Base-by-base conservation (phyloP, 2,329 filamentous ascomycete species). In the Penicillium capsulatum region DNA sequence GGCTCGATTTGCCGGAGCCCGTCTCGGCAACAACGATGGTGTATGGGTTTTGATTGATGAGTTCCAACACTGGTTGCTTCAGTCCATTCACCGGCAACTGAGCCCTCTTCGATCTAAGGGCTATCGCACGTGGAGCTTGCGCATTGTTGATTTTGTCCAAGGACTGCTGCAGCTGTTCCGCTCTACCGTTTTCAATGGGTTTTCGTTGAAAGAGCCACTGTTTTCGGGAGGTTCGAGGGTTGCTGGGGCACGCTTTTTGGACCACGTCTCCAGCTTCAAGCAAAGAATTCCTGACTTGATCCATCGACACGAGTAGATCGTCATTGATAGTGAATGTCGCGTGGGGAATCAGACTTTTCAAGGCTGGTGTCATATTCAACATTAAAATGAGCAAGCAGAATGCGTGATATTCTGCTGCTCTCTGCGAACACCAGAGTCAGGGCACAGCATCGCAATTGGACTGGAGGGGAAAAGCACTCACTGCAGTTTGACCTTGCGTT, bases 1-100 rank as follows among this genome's bases (percentile, higher is more conserved):
- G 74, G 4, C 71, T 74, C 37, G 59, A 56, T 50, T 74, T 74
- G 14, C 72, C 71, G 31, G 65, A 68, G 2, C 69, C 71, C 28
- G 69, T 70, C 17, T 68, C 65, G 13, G 69, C 71, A 33, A 68
- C 61, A 40, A 75, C 61, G 32, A 75, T 68, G 47, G 64, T 70
- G 50, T 69, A 71, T 0, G 57, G 51, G 38, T 70, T 61, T 7
- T 61, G 55, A 5, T 64, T 55, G 13, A 74, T 57, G 32, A 68
- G 48, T 2, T 64, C 53, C 8, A 72, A 44, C 9, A 73, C 58
- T 31, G 64, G 31, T 3, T 53, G 41, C 28, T 54, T 48, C 34
- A 63, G 59, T 30, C 64, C 52, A 34, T 63, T 67, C 58, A 73
- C 68, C 7, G 69, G 70, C 16, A 74, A 48, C 11, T 36, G 7